Evolutionary conservation across 495 filamentous ascomycete species (phyloP).

Genomic region (Cryomyces minteri): DNA sequence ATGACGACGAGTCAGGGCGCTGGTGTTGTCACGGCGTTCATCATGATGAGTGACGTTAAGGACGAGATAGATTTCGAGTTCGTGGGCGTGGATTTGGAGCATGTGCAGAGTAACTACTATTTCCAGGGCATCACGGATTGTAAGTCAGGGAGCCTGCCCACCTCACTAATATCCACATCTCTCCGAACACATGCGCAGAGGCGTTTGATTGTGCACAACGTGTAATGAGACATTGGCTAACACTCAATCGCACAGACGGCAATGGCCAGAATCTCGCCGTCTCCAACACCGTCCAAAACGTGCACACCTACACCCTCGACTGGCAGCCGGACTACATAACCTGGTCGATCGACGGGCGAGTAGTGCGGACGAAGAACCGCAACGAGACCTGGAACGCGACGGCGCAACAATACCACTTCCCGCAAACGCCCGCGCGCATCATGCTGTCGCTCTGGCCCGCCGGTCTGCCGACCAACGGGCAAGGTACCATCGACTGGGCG

Average conservation of each 20-base stretch:
- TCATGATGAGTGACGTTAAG: conserved; percentile 83
- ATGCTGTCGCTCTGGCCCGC: conserved; percentile 95
- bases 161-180: not conserved
- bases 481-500: conserved; percentile 82
- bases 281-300: conserved; percentile 59
- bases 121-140: conserved; percentile 88
- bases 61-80: conserved; percentile 98
- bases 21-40: conserved; percentile 92
- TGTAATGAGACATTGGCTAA: conserved; percentile 6
- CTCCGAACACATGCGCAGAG: not conserved
- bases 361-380: conserved; percentile 53
- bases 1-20: conserved; percentile 70
- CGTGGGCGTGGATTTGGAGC: conserved; percentile 59
- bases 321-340: conserved; percentile 74
- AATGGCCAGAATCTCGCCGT: conserved; percentile 54
- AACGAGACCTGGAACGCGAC: conserved; percentile 72
- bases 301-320: conserved; percentile 82
- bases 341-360: conserved; percentile 70
- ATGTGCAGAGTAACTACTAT: conserved; percentile 89
- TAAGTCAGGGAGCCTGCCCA: conserved; percentile 28
- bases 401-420: conserved; percentile 66
- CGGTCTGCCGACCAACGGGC: conserved; percentile 55
- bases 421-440: conserved; percentile 83
- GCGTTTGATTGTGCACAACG: not conserved
- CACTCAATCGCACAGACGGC: conserved; percentile 31